Percentiles rank a stretch among this genome's conserved stretches.
Evolutionary conservation across 805 yeast species (phyloP).

Genomic region (Yamadazyma tumulicola): DNA sequence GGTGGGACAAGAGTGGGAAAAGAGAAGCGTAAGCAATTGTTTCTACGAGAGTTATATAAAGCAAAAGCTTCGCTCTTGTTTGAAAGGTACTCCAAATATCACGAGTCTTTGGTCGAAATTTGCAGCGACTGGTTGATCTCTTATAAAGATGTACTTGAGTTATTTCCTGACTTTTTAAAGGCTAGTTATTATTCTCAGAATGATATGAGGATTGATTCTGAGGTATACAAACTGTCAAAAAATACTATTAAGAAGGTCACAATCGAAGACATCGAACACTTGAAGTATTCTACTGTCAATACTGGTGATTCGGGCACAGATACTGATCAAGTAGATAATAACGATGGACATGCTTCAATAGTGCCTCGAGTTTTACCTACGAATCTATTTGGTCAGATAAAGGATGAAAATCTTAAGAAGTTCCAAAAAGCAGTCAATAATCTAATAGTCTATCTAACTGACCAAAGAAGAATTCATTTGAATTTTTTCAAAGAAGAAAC

Average conservation of each 20-base stretch:
- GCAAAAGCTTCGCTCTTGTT: slow-evolving; percentile 31
- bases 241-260: slow-evolving; percentile 12
- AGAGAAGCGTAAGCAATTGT: slow-evolving; percentile 28
- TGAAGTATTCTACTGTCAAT: slow-evolving; percentile 3
- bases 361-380: slow-evolving; percentile 8
- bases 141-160: slow-evolving; percentile 27
- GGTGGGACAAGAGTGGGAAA: slow-evolving; percentile 13
- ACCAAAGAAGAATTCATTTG: slow-evolving; percentile 47
- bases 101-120: slow-evolving; percentile 37
- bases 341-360: not conserved
- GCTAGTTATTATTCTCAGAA: slow-evolving; percentile 14
- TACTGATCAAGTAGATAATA: slow-evolving; percentile 7
- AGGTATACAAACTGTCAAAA: slow-evolving; percentile 4
- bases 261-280: slow-evolving; percentile 9
- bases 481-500: slow-evolving; percentile 30
- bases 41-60: slow-evolving; percentile 32
- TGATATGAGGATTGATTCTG: not conserved
- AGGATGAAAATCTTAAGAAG: slow-evolving; percentile 21
- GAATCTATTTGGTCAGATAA: slow-evolving; percentile 11
- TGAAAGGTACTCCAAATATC: slow-evolving; percentile 30
- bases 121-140: slow-evolving; percentile 41
- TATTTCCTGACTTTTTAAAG: slow-evolving; percentile 39
- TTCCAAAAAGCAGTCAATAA: slow-evolving; percentile 37
- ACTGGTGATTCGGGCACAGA: slow-evolving; percentile 14
- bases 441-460: slow-evolving; percentile 48